Conservation (phyloP, 2,329 filamentous ascomycete genomes). For the Ambrosiella beaveri region DNA sequence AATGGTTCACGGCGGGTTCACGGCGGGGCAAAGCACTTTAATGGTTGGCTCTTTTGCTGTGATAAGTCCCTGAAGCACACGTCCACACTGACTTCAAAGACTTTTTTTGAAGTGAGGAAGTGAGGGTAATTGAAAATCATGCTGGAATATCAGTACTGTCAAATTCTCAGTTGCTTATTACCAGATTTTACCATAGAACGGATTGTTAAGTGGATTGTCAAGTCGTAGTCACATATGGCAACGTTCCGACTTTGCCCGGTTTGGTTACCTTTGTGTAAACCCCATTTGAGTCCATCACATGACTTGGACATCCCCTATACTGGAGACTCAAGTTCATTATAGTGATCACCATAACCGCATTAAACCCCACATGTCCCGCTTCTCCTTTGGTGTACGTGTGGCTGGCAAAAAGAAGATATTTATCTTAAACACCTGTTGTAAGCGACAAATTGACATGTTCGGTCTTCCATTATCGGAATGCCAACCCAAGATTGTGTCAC, state of each 20-base stretch:
- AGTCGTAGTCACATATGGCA: too few relatives aligned
- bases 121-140: too few relatives aligned
- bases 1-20: not conserved
- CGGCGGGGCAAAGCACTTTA: constrained; percentile 11
- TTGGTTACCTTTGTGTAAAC: not conserved
- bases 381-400: not conserved
- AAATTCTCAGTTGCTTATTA: too few relatives aligned
- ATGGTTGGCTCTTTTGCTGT: constrained; percentile 4
- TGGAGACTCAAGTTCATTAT: too few relatives aligned
- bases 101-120: not conserved
- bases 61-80: constrained; percentile 1
- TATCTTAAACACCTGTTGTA: too few relatives aligned
- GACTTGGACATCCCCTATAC: not conserved
- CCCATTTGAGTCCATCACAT: not conserved
- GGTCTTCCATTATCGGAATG: not conserved
- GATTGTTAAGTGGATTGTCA: too few relatives aligned
- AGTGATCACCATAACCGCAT: not conserved
- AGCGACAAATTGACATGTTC: not conserved
- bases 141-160: too few relatives aligned
- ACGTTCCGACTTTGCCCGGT: too few relatives aligned
- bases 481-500: constrained; percentile 2
- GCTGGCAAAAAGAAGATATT: too few relatives aligned
- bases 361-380: not conserved
- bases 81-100: not conserved
- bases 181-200: too few relatives aligned